Base-by-base conservation (phyloP, 352 stramenopile species). In the Phytophthora nicotianae region DNA sequence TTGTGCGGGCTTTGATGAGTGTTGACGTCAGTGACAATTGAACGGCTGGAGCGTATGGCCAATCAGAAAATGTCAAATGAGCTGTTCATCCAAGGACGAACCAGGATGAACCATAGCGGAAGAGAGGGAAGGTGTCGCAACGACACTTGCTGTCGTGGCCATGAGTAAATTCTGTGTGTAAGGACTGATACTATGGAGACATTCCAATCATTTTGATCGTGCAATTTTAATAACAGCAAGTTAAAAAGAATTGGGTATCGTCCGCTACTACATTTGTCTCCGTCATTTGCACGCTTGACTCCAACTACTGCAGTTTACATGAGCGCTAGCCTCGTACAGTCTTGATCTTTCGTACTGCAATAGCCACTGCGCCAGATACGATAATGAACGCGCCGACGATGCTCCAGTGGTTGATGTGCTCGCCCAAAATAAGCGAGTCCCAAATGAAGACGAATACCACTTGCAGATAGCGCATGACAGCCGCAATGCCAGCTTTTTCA, bases 391-490 rank as follows among this genome's bases (percentile, higher is more conserved):
- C 79, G 2, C 82, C 79, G 19, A 89, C n/a, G 17, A 91, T 67
- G 43, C 78, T 89, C 67, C 70, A 89, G 41, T 54, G 23, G 49
- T 82, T 79, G 29, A 89, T 75, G 29, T 72, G 32, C 26, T 89
- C 82, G 14, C 74, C 74, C 5, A 91, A 68, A 32, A 91, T 72
- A 23, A 60, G 72, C 17, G 66, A 79, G 63, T 89, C 82, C 69
- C 77, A 74, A 3, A 87, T 50, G 21, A 91, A 79, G 35, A 91
- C 80, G 29, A 88, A 91, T 1, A 89, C 67, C 9, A 91, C 69
- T 68, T 91, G 74, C 47, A 87, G 20, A 17, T 77, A 89, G 13
- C 81, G 78, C 80, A 90, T 88, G 14, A 85, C 76, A 8, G 80
- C 78, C 1, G 83, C 83, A 17, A 85, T 50, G 14, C 80, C 83